Conservation (phyloP, 306 rosid genomes). For the Canavalia ensiformis region DNA sequence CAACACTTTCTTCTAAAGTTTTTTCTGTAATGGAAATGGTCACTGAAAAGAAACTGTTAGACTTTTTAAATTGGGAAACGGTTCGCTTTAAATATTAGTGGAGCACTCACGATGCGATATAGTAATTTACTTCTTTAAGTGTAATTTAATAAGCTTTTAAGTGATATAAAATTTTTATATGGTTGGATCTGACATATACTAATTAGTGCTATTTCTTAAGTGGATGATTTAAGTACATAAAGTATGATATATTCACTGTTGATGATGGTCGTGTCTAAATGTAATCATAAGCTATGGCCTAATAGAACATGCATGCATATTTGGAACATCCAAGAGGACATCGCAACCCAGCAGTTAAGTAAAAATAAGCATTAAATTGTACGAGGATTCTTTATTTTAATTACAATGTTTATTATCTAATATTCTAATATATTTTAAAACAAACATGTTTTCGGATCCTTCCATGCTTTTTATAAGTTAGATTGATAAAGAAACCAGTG, state of each 20-base stretch:
- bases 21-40: conserved; percentile 41
- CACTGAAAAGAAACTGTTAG: conserved; percentile 38
- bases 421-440: conserved; percentile 12
- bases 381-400: conserved; percentile 50
- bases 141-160: conserved; percentile 46
- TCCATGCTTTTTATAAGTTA: not conserved
- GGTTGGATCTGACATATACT: conserved; percentile 54
- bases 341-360: conserved; percentile 18
- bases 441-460: not conserved
- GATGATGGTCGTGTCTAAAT: conserved; percentile 42
- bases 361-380: conserved; percentile 45
- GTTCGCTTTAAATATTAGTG: conserved; percentile 55
- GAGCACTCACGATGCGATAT: conserved; percentile 54
- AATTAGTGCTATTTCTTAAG: conserved; percentile 41
- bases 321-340: conserved; percentile 38
- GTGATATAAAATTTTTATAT: conserved; percentile 41
- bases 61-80: conserved; percentile 42
- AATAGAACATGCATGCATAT: conserved; percentile 47
- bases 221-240: conserved; percentile 49
- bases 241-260: conserved; percentile 43
- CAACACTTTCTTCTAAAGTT: conserved; percentile 20
- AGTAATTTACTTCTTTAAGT: conserved; percentile 40
- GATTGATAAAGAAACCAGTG: conserved; percentile 22
- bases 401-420: not conserved
- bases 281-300: conserved; percentile 50